phyloP scores from a whole-genome alignment of 441 rosid genomes.

The Jatropha multifida region DNA sequence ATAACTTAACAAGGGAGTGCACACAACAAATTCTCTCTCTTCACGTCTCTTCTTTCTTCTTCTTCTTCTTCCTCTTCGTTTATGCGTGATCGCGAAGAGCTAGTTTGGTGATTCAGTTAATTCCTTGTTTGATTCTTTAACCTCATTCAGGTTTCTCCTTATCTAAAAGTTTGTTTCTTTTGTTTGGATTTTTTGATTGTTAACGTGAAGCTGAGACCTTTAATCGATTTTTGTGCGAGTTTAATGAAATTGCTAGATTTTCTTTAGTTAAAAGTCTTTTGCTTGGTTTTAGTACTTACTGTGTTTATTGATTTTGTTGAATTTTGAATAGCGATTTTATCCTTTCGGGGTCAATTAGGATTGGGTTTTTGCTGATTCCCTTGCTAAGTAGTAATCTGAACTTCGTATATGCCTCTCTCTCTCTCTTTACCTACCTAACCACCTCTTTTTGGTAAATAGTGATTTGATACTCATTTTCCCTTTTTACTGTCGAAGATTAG shows the following conservation, averaged over 20 bases:
- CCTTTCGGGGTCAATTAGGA: neutral
- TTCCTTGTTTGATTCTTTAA: slow-evolving; percentile 1
- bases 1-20: neutral
- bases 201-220: neutral
- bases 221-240: neutral
- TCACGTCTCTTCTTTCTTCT: slow-evolving; percentile 15
- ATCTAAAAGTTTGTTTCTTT: neutral
- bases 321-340: slow-evolving; percentile 8
- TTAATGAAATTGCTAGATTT: neutral
- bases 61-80: neutral
- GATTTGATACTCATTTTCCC: neutral
- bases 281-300: neutral
- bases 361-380: neutral
- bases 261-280: neutral
- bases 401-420: slow-evolving; percentile 4
- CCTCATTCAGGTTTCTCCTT: slow-evolving; percentile 17
- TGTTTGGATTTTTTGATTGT: neutral
- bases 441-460: neutral
- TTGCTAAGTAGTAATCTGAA: slow-evolving; percentile 5
- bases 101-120: slow-evolving; percentile 8
- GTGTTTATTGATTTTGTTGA: slow-evolving; percentile 5
- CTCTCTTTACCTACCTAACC: neutral
- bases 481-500: neutral
- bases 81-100: slow-evolving; percentile 20
- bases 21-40: neutral